Evolutionary conservation across 2,329 filamentous ascomycete species (phyloP).

Genomic region (Metarhizium humberi): DNA sequence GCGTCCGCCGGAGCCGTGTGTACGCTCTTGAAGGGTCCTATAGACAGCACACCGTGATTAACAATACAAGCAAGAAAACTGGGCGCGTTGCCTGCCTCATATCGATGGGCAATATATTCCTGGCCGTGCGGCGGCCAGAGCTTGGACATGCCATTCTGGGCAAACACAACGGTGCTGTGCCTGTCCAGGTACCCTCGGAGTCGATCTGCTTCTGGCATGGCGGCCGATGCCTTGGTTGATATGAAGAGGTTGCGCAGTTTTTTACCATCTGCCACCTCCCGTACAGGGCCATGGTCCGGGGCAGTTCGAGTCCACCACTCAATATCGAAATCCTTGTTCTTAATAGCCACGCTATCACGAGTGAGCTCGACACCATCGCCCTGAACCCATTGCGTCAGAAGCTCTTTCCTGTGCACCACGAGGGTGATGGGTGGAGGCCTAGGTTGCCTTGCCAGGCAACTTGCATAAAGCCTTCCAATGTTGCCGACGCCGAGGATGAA

Average conservation of each 20-base stretch:
- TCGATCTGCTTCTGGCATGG: conserved; percentile 49
- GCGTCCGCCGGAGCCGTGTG: conserved; percentile 42
- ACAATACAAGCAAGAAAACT: conserved; percentile 62
- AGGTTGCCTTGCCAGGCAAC: conserved; percentile 51
- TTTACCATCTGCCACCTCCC: conserved; percentile 29
- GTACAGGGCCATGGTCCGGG: conserved; percentile 25
- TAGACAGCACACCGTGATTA: conserved; percentile 45
- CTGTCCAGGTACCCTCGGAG: conserved; percentile 53
- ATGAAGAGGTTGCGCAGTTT: conserved; percentile 66
- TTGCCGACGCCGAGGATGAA: conserved; percentile 76
- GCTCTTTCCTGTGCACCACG: conserved; percentile 56
- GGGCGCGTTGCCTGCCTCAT: conserved; percentile 35
- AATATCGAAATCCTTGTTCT: conserved; percentile 33
- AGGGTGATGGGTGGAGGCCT: conserved; percentile 67
- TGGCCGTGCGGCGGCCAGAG: conserved; percentile 44
- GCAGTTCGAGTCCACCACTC: conserved; percentile 45
- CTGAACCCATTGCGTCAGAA: conserved; percentile 37
- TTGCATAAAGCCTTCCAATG: conserved; percentile 70
- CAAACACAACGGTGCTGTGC: conserved; percentile 66
- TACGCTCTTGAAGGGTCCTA: conserved; percentile 39
- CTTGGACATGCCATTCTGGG: conserved; percentile 81
- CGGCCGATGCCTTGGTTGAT: conserved; percentile 63
- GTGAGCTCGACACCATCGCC: conserved; percentile 35
- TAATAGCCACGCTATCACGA: conserved; percentile 21
- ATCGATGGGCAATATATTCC: conserved; percentile 33